Base-by-base conservation (phyloP, 805 yeast species). In the Scheffersomyces ergatensis region DNA sequence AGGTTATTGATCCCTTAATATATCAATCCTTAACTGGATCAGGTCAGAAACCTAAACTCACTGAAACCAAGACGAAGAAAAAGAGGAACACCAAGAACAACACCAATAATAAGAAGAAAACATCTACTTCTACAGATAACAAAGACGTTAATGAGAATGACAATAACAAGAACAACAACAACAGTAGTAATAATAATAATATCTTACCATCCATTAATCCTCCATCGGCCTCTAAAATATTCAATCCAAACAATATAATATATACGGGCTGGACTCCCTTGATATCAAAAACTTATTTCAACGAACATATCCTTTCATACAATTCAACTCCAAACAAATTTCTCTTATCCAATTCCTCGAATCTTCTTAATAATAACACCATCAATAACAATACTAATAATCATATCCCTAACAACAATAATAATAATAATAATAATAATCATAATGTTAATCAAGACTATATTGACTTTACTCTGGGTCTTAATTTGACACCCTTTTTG, bases 191-290 rank as follows among this genome's bases (percentile, higher is more conserved):
- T 7, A 21, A 21, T 21, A 21, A 21, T 21, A 21, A 21, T 21
- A 21, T 6, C 24, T 26, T 15, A 19, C 29, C 39, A 34, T 16
- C 25, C 16, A 8, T 30, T 49, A n/a, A 37, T 8, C 57, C 58
- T 9, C 48, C 58, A 0, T 57, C 62, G 11, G 58, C 57, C 5
- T 45, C 54, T 13, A 57, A 57, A 38, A 41, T 46, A 24, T 48
- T 46, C 38, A 40, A 45, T 19, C 46, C 45, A 29, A 37, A n/a
- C n/a, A n/a, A 49, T 11, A 38, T 54, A 9, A 43, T 43, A n/a
- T 34, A 55, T 29, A 51, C 70, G 4, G 72, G 72, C 2, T 70
- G 74, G 75, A 69, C 76, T 7, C 76, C 76, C 16, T 47, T 67
- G 18, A 64, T 69, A 5, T 57, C 67, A 2, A 65, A 67, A 32